These are phyloP conservation scores for Asterochloris erici DNA, from an alignment of 139 green algal species.

Conservation along the genomic window DNA sequence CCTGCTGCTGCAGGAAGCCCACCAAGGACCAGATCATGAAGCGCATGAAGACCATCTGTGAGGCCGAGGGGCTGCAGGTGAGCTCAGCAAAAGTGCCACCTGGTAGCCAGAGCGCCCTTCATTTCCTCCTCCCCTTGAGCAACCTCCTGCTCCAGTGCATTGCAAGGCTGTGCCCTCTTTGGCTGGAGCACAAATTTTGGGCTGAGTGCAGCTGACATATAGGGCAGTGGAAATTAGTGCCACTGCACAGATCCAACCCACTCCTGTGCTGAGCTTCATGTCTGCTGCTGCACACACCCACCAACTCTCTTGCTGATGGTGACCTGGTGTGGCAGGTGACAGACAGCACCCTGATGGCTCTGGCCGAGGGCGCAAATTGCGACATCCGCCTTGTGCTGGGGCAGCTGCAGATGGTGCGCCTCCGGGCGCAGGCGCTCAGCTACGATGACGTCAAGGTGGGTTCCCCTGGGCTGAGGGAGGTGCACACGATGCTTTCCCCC, in stretches of 20 bases:
- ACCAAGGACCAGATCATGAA: conserved; percentile 76
- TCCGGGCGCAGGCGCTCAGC: conserved; percentile 48
- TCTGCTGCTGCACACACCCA: background rate
- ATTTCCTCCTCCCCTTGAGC: no score
- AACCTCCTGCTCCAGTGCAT: no score
- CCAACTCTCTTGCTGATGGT: background rate
- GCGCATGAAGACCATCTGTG: conserved; percentile 71
- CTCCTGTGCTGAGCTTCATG: background rate
- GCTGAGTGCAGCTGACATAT: no score
- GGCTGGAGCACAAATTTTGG: no score
- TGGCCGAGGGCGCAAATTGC: conserved; percentile 75
- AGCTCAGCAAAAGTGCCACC: no score
- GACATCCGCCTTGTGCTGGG: conserved; percentile 93
- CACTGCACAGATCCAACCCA: no score
- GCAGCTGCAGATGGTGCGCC: conserved; percentile 88
- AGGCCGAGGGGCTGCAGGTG: conserved; percentile 68
- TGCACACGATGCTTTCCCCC: no score
- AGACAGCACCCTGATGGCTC: conserved; percentile 69
- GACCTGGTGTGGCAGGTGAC: conserved; percentile 27
- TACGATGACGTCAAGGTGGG: conserved; percentile 75
- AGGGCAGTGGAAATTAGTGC: no score
- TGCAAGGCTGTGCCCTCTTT: no score
- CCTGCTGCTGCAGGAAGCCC: conserved; percentile 49
- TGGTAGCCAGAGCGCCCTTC: no score
- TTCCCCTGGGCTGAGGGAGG: background rate